Evolutionary conservation across 352 stramenopile species (phyloP).

Genomic region (Phytophthora fragariae): DNA sequence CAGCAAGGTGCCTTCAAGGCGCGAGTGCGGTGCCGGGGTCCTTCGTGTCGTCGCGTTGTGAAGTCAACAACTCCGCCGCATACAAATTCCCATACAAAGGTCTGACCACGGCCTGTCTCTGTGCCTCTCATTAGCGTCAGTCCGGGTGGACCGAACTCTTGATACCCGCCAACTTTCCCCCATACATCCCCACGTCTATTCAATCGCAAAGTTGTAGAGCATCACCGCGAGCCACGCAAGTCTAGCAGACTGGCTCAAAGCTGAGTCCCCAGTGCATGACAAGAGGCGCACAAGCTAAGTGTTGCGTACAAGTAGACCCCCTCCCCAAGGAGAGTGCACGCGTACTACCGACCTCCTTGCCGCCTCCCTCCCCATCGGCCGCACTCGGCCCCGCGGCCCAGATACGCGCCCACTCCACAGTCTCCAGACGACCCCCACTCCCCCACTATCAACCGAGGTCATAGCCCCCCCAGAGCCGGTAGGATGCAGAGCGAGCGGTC

Average conservation of each 20-base stretch:
- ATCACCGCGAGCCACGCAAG: slow-evolving; percentile 18
- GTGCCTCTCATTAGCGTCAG: slow-evolving; percentile 32
- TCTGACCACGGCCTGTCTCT: slow-evolving; percentile 9
- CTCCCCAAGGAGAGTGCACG: background rate
- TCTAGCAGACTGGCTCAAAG: slow-evolving; percentile 14
- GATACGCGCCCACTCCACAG: background rate
- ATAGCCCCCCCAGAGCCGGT: background rate
- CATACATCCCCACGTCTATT: background rate
- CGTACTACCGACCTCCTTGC: background rate
- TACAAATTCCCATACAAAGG: slow-evolving; percentile 13
- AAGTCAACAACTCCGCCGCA: background rate
- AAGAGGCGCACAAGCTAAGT: slow-evolving; percentile 4
- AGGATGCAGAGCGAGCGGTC: slow-evolving; percentile 41
- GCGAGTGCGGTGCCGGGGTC: background rate
- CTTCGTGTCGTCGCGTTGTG: background rate
- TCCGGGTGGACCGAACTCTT: background rate
- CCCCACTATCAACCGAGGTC: slow-evolving; percentile 11
- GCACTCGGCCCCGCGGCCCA: background rate
- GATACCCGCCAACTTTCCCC: background rate
- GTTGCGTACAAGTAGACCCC: slow-evolving; percentile 23
- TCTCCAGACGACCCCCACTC: slow-evolving; percentile 2
- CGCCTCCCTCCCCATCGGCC: background rate
- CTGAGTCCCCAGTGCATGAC: slow-evolving; percentile 12
- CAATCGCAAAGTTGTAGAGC: background rate
- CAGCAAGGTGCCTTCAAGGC: background rate